Evolutionary conservation across 2,329 filamentous ascomycete species (phyloP), one percentile per base, ranked within the genome.

Genomic region (Colletotrichum sp.): DNA sequence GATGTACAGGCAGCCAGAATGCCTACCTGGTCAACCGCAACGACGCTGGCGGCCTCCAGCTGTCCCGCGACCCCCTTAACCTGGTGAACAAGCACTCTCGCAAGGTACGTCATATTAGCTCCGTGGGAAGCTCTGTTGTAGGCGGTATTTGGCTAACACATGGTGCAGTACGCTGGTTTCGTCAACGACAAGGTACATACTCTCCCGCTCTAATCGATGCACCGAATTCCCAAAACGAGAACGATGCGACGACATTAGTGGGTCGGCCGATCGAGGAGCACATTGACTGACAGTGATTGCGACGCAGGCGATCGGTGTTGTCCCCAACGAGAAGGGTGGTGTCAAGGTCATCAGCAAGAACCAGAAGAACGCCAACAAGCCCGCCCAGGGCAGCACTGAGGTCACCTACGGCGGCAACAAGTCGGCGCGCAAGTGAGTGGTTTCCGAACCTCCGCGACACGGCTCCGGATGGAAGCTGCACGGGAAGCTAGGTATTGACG

Each of bases 31-130:
- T 96, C 85, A 98, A 98, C 93, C 94, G 95, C 89, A 93, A 92
- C 84, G 87, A 88, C 81, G 90, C 89, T 82, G 95, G 94, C 83
- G 94, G 94, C 85, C 89, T 94, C 81, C 94, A 94, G 87, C 95
- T 99, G 91, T 98, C 96, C 80, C 94, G 94, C 81, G 96, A 98
- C 85, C 95, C 96, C 82, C 88, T 98, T 80, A 99, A 98, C 92
- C 87, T 98, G 87, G 90, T 88, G 86, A 98, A 98, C 93, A 89
- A 93, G 87, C 93, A 98, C 90, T 93, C 91, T 81, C 94, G 95
- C 89, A 98, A 98, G 93, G 95, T 97, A 87, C 78, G 84, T 72
- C 43, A 12, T 15, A 34, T 24, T 16, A 31, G 18, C 13, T 47
- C 21, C 12, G 12, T 9, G 21, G n/a, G 6, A 61, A 36, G 6